Evolutionary conservation across 2,329 filamentous ascomycete species (phyloP), one percentile per base, ranked within the genome.

Genomic region (Cordyceps pruinosa): DNA sequence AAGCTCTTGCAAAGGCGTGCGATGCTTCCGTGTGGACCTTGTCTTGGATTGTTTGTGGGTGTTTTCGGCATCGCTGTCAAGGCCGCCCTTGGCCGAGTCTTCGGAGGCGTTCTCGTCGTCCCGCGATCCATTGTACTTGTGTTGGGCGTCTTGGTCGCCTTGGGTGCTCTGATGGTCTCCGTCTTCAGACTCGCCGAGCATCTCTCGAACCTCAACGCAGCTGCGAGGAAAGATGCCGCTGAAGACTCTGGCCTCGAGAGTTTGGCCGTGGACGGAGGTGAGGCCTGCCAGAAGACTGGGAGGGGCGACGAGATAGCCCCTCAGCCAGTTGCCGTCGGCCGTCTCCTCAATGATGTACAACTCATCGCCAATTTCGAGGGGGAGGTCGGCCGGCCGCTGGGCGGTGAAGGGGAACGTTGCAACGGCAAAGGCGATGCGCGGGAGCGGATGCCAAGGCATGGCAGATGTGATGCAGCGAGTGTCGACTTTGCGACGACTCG

Each of bases 261-360:
- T 95, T 72, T 97, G 90, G 48, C 94, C 93, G 70, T 91, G 93
- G 66, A 88, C 85, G 60, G 88, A 93, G 12, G 91, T 97, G 70
- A 99, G 77, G 48, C 93, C 94, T 19, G 94, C 90, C 59, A 99
- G 83, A 69, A 99, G 77, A 65, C 91, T 96, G 21, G 94, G 94
- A 53, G 94, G 93, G 61, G 94, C 91, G 64, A 99, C 88, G 59
- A 99, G 81, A 73, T 99, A 99, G 59, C 94, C 94, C 56, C 94
- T 87, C 73, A 93, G 88, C 95, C 94, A 99, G 70, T 90, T 84
- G 66, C 88, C 89, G 73, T 96, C 85, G 23, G 90, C 88, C 39
- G 93, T 95, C 74, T 97, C 90, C 74, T 97, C 93, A 69, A 99
- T 97, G 64, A 99, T 95, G 75, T 99, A 99, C 62, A 99, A 80